Evolutionary conservation across 371 early-diverging fungal species (phyloP).

Genomic region (Saksenaea vasiformis): DNA sequence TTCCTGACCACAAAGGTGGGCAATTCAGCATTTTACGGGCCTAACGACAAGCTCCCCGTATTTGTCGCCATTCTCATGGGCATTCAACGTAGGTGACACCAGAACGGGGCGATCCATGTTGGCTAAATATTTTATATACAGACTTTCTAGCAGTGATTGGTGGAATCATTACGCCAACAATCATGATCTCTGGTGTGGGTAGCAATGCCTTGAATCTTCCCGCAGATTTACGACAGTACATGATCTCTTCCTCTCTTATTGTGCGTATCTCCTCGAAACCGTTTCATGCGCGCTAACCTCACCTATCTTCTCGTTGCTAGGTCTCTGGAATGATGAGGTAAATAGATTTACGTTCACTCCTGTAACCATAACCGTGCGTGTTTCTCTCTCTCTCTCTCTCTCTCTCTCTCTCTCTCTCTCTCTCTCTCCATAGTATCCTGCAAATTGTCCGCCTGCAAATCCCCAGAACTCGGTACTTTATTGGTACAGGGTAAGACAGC

Average conservation of each 20-base stretch:
- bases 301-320: background rate
- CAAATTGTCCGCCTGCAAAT: constrained; percentile 54
- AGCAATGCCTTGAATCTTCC: constrained; percentile 48
- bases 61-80: constrained; percentile 35
- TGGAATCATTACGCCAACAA: constrained; percentile 52
- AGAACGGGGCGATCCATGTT: background rate
- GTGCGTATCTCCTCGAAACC: background rate
- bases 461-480: constrained; percentile 45
- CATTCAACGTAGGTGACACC: constrained; percentile 23
- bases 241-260: constrained; percentile 56
- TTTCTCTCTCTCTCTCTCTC: no score
- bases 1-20: constrained; percentile 13
- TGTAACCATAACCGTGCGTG: no score
- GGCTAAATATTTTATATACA: background rate
- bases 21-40: constrained; percentile 33
- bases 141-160: constrained; percentile 54
- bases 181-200: constrained; percentile 51
- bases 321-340: constrained; percentile 34
- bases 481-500: constrained; percentile 42
- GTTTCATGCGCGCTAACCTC: background rate
- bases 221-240: constrained; percentile 44
- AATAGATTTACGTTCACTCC: no score
- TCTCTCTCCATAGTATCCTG: constrained; percentile 38
- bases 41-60: constrained; percentile 32
- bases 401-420: no score